Evolutionary conservation across 2,329 filamentous ascomycete genomes (phyloP).

Genomic region (Pseudomassariella vexata): DNA sequence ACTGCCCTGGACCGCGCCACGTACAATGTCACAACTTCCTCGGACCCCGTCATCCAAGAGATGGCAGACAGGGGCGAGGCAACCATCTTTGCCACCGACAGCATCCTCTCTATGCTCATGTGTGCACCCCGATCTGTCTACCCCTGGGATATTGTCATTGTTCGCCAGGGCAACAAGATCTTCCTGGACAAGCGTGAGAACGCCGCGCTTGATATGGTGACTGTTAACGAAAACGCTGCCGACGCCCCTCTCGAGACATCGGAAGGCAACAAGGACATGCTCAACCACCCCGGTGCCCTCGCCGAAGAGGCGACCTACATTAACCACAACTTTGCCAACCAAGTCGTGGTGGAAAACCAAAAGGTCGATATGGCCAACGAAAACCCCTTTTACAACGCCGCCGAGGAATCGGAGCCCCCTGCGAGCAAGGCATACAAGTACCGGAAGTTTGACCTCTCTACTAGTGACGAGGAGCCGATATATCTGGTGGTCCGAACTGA

Average conservation of each 20-base stretch:
- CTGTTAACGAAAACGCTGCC: slow-evolving; percentile 96
- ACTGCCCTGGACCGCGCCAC: slow-evolving; percentile 86
- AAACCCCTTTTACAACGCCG: slow-evolving; percentile 96
- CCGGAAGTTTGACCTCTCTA: slow-evolving; percentile 89
- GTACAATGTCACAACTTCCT: slow-evolving; percentile 96
- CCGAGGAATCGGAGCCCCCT: slow-evolving; percentile 87
- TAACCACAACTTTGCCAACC: slow-evolving; percentile 99
- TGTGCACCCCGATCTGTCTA: slow-evolving; percentile 94
- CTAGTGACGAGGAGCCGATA: slow-evolving; percentile 90
- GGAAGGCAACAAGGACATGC: slow-evolving; percentile 86
- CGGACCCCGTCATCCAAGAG: slow-evolving; percentile 94
- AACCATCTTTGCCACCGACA: slow-evolving; percentile 94
- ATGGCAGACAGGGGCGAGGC: slow-evolving; percentile 93
- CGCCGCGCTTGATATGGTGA: slow-evolving; percentile 91
- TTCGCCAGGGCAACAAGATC: slow-evolving; percentile 90
- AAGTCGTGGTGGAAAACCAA: slow-evolving; percentile 80
- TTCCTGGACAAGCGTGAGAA: slow-evolving; percentile 98
- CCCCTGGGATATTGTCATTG: slow-evolving; percentile 95
- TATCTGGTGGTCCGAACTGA: slow-evolving; percentile 92
- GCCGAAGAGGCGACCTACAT: slow-evolving; percentile 98
- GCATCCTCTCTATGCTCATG: slow-evolving; percentile 98
- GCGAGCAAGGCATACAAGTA: slow-evolving; percentile 99
- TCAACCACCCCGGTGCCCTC: slow-evolving; percentile 90
- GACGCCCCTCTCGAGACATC: slow-evolving; percentile 89
- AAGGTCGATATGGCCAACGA: slow-evolving; percentile 81